Evolutionary conservation across 768 basidiomycete genomes (phyloP).

Genomic region (Mycena chlorophos): DNA sequence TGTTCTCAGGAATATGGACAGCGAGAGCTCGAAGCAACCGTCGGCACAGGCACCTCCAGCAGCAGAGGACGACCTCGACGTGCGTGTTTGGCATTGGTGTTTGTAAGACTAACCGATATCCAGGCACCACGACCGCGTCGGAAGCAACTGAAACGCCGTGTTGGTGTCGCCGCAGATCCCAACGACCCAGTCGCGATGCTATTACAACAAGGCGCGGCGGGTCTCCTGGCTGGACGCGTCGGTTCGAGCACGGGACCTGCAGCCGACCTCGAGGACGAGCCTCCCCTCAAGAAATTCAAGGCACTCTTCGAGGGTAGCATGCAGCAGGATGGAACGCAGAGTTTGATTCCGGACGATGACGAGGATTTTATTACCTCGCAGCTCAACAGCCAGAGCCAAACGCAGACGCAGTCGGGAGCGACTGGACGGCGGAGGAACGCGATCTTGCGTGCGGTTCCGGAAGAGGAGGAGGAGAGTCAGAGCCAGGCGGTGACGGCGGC

Average conservation of each 20-base stretch:
- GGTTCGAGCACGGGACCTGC: constrained; percentile 22
- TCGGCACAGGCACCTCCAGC: constrained; percentile 22
- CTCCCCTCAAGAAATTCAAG: constrained; percentile 68
- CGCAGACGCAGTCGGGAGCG: constrained; percentile 24
- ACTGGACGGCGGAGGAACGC: constrained; percentile 6
- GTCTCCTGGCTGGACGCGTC: constrained; percentile 22
- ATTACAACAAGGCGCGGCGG: constrained; percentile 15
- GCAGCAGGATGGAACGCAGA: constrained; percentile 31
- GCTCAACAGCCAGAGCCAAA: constrained; percentile 36
- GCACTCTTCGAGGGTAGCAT: constrained; percentile 66
- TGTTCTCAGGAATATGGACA: constrained; percentile 35
- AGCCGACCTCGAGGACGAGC: constrained; percentile 36
- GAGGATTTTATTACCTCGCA: constrained; percentile 8
- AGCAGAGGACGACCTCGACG: constrained; percentile 7
- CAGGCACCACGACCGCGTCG: constrained; percentile 44
- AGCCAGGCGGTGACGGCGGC: constrained; percentile 11
- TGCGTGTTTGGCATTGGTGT: constrained; percentile 10
- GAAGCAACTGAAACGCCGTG: constrained; percentile 63
- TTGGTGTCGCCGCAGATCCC: constrained; percentile 31
- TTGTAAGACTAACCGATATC: constrained; percentile 12
- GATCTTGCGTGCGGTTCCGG: constrained; percentile 38
- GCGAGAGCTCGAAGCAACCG: constrained; percentile 18
- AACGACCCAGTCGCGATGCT: background rate
- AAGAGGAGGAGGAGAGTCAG: constrained; percentile 55
- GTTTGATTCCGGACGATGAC: constrained; percentile 13